Conservation (phyloP, 495 filamentous ascomycete genomes). For the Xylaria sp. region DNA sequence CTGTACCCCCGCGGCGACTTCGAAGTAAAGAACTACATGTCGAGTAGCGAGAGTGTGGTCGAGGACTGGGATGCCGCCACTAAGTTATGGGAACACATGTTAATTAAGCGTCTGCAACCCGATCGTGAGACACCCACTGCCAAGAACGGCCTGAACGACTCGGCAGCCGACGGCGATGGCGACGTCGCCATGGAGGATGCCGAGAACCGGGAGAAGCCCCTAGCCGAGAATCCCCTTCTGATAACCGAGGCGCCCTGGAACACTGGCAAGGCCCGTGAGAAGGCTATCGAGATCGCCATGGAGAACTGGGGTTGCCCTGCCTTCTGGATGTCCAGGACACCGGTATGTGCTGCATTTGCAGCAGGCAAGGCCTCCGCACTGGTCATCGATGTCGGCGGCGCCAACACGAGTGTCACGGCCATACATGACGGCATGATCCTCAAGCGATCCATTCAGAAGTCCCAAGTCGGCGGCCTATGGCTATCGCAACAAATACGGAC, state of each 20-base stretch:
- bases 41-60: constrained; percentile 80
- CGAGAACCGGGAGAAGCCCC: constrained; percentile 75
- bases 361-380: constrained; percentile 90
- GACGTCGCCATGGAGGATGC: constrained; percentile 66
- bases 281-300: constrained; percentile 92
- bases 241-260: constrained; percentile 98
- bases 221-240: constrained; percentile 87
- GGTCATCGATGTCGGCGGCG: constrained; percentile 90
- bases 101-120: constrained; percentile 80
- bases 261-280: constrained; percentile 82
- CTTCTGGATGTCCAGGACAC: constrained; percentile 78
- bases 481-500: constrained; percentile 85
- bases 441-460: constrained; percentile 83
- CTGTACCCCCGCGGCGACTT: constrained; percentile 76
- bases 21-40: constrained; percentile 89
- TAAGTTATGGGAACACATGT: constrained; percentile 77
- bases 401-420: constrained; percentile 87
- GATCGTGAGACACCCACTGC: constrained; percentile 68
- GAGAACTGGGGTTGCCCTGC: constrained; percentile 94
- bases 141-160: constrained; percentile 77
- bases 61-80: constrained; percentile 96
- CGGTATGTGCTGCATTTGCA: constrained; percentile 72
- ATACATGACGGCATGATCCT: constrained; percentile 94
- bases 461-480: constrained; percentile 86
- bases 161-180: constrained; percentile 63